A percentile compares a stretch with the other conserved stretches of the same genome.
These are phyloP conservation scores for Carex kokanica DNA, from an alignment of 176 grass and related monocot genomes.

Conservation along the genomic window DNA sequence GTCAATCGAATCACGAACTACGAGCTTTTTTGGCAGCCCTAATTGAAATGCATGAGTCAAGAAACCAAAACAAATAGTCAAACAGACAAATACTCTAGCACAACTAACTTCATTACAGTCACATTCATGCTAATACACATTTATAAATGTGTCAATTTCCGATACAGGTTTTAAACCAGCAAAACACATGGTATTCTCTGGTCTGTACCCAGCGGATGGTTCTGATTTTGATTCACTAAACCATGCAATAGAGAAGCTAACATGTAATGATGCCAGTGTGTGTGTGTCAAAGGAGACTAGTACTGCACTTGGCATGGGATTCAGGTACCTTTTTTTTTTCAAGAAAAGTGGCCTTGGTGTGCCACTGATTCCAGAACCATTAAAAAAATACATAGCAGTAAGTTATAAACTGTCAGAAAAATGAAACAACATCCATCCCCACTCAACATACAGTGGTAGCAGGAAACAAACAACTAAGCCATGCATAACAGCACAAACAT, in stretches of 20 bases:
- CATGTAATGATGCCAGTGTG: slow-evolving; percentile 96
- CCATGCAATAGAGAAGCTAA: slow-evolving; percentile 91
- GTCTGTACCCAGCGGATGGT: slow-evolving; percentile 91
- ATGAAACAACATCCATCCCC: too few relatives aligned
- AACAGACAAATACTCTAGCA: neutral
- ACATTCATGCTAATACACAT: too few relatives aligned
- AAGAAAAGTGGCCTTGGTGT: too few relatives aligned
- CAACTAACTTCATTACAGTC: neutral
- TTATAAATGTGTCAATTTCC: slow-evolving; percentile 24
- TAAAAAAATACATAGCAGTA: too few relatives aligned
- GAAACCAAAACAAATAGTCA: neutral
- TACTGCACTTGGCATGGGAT: slow-evolving; percentile 96
- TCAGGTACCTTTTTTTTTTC: slow-evolving; percentile 46
- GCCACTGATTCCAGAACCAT: too few relatives aligned
- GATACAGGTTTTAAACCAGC: slow-evolving; percentile 93
- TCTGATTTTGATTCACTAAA: slow-evolving; percentile 96
- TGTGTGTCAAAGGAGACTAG: slow-evolving; percentile 90
- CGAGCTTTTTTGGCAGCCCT: too few relatives aligned
- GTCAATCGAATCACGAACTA: too few relatives aligned
- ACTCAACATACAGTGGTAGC: too few relatives aligned
- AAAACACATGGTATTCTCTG: slow-evolving; percentile 97
- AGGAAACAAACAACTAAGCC: too few relatives aligned
- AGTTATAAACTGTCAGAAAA: too few relatives aligned
- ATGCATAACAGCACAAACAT: too few relatives aligned
- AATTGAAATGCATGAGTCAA: neutral